phyloP scores from a whole-genome alignment of 257 asterid species.

The Echium plantagineum region DNA sequence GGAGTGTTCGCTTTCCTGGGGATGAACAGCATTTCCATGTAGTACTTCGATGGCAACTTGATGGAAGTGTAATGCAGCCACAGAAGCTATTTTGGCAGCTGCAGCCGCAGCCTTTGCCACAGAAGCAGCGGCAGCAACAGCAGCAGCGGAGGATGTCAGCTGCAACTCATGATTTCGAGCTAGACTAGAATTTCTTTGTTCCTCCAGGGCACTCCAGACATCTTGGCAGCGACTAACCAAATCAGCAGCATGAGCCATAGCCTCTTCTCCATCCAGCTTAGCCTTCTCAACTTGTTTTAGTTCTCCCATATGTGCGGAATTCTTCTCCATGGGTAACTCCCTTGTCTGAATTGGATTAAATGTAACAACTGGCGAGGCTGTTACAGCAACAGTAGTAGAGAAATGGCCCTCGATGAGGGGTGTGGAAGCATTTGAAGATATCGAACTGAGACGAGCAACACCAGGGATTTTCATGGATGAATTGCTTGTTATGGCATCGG shows the following conservation, averaged over 20 bases:
- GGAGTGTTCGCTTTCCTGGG: constrained; percentile 14
- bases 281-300: constrained; percentile 66
- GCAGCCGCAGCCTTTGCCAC: constrained; percentile 99
- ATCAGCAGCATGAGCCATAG: constrained; percentile 65
- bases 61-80: constrained; percentile 72
- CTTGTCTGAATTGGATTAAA: constrained; percentile 31
- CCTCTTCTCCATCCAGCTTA: constrained; percentile 74
- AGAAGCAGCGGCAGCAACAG: constrained; percentile 86
- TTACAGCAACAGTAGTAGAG: constrained; percentile 54
- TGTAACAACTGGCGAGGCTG: constrained; percentile 35
- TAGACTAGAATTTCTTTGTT: constrained; percentile 52
- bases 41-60: constrained; percentile 81
- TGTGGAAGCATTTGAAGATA: constrained; percentile 30
- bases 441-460: constrained; percentile 30
- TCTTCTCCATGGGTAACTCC: constrained; percentile 36
- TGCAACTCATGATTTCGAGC: constrained; percentile 50
- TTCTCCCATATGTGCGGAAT: constrained; percentile 27
- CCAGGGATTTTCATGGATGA: constrained; percentile 28
- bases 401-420: constrained; percentile 34
- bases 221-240: constrained; percentile 70
- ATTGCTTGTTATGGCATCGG: constrained; percentile 25
- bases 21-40: constrained; percentile 23
- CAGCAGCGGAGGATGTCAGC: constrained; percentile 82
- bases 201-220: constrained; percentile 66
- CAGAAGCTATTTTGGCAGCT: constrained; percentile 88